Evolutionary conservation across 345 rosid genomes (phyloP).

Genomic region (Eucalyptus sideroxylon): DNA sequence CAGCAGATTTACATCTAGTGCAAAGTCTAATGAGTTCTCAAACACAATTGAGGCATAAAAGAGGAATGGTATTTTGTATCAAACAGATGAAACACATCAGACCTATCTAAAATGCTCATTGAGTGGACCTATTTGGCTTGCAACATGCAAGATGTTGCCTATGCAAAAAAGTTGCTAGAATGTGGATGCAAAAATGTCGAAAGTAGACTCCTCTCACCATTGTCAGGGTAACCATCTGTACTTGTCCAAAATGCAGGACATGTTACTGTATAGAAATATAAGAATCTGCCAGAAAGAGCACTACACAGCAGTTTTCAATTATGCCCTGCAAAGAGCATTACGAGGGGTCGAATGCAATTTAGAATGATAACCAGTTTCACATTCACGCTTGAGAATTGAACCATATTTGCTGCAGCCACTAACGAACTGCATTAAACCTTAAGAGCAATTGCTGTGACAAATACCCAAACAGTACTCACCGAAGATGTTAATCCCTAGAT

Average conservation of each 20-base stretch:
- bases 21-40: neutral
- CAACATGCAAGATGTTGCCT: neutral
- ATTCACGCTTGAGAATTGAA: neutral
- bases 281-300: neutral
- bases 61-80: neutral
- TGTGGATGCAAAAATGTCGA: neutral
- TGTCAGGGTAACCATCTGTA: neutral
- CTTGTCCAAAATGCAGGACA: neutral
- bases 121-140: neutral
- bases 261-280: neutral
- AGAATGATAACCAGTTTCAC: neutral
- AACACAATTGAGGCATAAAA: neutral
- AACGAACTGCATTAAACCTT: neutral
- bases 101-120: neutral
- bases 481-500: slow-evolving; percentile 38
- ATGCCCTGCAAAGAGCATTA: neutral
- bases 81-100: neutral
- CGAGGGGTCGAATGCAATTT: neutral
- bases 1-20: neutral
- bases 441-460: neutral
- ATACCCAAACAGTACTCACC: slow-evolving; percentile 13
- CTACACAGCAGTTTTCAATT: neutral
- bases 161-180: neutral
- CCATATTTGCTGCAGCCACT: neutral
- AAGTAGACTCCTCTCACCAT: neutral